Percentiles rank a stretch among this genome's conserved stretches.
Evolutionary conservation across 2,329 filamentous ascomycete genomes (phyloP).

Genomic region (Helicocarpus griseus): DNA sequence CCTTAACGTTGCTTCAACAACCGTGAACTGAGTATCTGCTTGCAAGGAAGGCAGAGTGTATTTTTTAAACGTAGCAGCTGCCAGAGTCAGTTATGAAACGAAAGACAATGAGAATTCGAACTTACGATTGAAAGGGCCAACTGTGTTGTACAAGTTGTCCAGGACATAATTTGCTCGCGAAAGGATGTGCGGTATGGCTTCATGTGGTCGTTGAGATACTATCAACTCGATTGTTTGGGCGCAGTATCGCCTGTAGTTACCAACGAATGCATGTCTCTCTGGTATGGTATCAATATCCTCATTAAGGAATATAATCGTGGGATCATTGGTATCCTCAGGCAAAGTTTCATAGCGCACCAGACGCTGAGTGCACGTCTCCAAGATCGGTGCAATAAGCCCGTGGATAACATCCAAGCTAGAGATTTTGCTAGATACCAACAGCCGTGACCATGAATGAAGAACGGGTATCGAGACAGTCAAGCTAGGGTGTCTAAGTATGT

Average conservation of each 20-base stretch:
- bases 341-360: constrained; percentile 81
- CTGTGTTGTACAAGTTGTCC: constrained; percentile 63
- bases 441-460: constrained; percentile 77
- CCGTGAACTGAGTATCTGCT: constrained; percentile 80
- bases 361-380: constrained; percentile 74
- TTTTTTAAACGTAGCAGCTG: constrained; percentile 31
- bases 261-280: constrained; percentile 87
- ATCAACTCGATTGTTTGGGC: constrained; percentile 79
- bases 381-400: constrained; percentile 59
- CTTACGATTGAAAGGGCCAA: constrained; percentile 57
- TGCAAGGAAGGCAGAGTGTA: constrained; percentile 45
- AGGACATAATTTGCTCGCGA: constrained; percentile 64
- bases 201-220: constrained; percentile 68
- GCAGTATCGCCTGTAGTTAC: constrained; percentile 90
- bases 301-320: constrained; percentile 70
- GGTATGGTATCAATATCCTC: constrained; percentile 94
- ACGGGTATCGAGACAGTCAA: constrained; percentile 89
- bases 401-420: constrained; percentile 49
- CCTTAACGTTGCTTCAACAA: constrained; percentile 79
- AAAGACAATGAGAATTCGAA: constrained; percentile 5
- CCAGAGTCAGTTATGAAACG: constrained; percentile 1
- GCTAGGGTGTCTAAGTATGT: constrained; percentile 74
- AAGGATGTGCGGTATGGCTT: constrained; percentile 84
- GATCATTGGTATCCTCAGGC: constrained; percentile 69
- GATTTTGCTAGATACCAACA: constrained; percentile 64